phyloP scores from a whole-genome alignment of 805 yeast species.

The Zygoascus biomembranicola region DNA sequence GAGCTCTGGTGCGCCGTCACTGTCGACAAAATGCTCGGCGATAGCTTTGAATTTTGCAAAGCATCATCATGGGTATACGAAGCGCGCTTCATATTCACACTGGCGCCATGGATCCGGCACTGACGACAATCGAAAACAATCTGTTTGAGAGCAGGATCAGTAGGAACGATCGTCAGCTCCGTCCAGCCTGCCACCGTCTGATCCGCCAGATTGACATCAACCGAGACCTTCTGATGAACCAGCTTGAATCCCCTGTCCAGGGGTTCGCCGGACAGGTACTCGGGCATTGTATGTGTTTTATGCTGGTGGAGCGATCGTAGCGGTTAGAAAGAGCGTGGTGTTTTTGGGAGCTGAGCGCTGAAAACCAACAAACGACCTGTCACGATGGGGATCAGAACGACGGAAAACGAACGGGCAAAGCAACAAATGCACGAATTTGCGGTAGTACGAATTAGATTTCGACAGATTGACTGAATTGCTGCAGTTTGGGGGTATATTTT shows the following conservation, averaged over 20 bases:
- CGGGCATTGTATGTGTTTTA: not conserved
- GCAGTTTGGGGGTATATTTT: too few relatives aligned
- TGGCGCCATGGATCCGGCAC: constrained; percentile 45
- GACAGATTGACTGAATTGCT: too few relatives aligned
- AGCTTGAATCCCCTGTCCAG: constrained; percentile 43
- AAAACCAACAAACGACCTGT: too few relatives aligned
- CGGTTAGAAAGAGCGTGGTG: not conserved
- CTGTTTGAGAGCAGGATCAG: constrained; percentile 45
- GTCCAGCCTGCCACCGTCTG: constrained; percentile 61
- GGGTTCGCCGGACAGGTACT: not conserved
- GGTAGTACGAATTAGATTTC: too few relatives aligned
- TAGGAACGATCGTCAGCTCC: constrained; percentile 73
- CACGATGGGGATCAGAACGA: too few relatives aligned
- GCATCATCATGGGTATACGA: constrained; percentile 50
- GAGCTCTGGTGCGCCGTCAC: constrained; percentile 48
- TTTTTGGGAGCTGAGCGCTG: not conserved
- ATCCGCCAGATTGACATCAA: constrained; percentile 71
- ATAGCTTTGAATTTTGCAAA: constrained; percentile 31
- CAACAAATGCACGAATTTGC: too few relatives aligned
- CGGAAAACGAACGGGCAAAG: too few relatives aligned
- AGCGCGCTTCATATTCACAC: constrained; percentile 54
- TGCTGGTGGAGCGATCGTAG: not conserved
- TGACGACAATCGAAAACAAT: constrained; percentile 77
- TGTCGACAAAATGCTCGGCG: constrained; percentile 15
- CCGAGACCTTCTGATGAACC: constrained; percentile 73